Evolutionary conservation across 108 stramenopile species (phyloP).

Genomic region (Tribonema minus): DNA sequence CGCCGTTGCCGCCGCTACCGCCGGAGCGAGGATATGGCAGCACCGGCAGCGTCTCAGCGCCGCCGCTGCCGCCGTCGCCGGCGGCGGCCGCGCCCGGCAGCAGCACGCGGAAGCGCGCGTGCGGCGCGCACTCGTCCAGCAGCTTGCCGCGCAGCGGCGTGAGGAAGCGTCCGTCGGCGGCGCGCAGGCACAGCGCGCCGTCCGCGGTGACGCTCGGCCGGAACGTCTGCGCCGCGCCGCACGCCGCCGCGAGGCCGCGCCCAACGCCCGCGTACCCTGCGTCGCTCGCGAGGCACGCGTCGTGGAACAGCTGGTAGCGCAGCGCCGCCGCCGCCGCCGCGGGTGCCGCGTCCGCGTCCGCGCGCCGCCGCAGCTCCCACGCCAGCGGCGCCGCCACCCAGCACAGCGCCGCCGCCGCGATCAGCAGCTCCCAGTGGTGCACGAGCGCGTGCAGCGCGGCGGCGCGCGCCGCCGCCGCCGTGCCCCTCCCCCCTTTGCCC

Average conservation of each 20-base stretch:
- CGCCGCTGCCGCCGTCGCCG: background rate
- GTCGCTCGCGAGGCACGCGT: slow-evolving; percentile 20
- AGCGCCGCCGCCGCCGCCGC: background rate
- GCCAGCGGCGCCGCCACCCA: background rate
- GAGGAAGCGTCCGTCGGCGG: slow-evolving; percentile 20
- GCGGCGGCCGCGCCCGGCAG: background rate
- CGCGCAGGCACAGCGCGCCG: slow-evolving; percentile 20
- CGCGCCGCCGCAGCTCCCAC: background rate
- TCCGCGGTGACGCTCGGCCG: slow-evolving; percentile 17
- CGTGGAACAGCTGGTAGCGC: slow-evolving; percentile 1
- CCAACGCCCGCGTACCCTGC: slow-evolving; percentile 19
- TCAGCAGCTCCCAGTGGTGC: background rate
- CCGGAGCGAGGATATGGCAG: background rate
- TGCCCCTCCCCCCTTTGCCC: too few relatives aligned
- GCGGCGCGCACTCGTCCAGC: background rate
- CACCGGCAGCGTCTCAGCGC: background rate
- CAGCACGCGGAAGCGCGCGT: slow-evolving; percentile 21
- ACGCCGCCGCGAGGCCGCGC: slow-evolving; percentile 1
- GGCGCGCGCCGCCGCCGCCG: too few relatives aligned
- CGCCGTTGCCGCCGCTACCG: background rate
- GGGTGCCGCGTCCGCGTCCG: too few relatives aligned
- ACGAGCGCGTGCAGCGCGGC: too few relatives aligned
- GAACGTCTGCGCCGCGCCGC: slow-evolving; percentile 23
- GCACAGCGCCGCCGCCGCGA: background rate
- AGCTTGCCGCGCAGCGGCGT: background rate